A percentile compares a stretch with the other conserved stretches of the same genome.
phyloP scores from a whole-genome alignment of 2,329 filamentous ascomycete genomes.

The Aspergillus viridinutans region DNA sequence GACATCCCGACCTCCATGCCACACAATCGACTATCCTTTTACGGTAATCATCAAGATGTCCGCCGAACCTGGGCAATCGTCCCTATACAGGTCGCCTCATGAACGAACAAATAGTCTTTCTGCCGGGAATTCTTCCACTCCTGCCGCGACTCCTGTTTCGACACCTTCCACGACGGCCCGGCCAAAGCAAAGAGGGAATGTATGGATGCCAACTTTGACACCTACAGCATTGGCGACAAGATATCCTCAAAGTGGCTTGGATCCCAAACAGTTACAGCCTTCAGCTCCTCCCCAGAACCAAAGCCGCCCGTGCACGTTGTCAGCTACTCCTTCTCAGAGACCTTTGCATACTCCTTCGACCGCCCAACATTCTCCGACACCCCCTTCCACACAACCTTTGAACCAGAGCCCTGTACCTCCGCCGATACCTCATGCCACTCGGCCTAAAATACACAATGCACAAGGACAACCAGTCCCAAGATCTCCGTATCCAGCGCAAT shows the following conservation, averaged over 20 bases:
- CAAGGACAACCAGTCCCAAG: neutral
- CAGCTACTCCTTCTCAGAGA: neutral
- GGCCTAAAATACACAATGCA: neutral
- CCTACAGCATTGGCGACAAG: neutral
- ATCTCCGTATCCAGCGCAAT: neutral
- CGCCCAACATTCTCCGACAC: neutral
- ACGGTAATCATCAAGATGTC: neutral
- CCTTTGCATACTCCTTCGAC: neutral
- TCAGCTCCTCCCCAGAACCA: neutral
- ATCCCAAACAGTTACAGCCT: neutral
- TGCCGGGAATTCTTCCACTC: too few species aligned
- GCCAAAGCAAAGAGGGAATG: neutral
- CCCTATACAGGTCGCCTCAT: too few species aligned
- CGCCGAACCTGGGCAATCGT: neutral
- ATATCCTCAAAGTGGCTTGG: neutral
- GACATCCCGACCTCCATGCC: neutral
- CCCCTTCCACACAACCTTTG: conserved; percentile 29
- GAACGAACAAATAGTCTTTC: too few species aligned
- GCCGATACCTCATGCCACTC: neutral
- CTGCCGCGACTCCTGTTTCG: too few species aligned
- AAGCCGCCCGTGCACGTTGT: neutral
- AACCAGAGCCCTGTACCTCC: conserved; percentile 14
- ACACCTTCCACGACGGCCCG: neutral
- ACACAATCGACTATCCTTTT: neutral
- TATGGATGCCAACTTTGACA: neutral